Base-by-base conservation (phyloP, 495 filamentous ascomycete genomes). In the Thozetella sp. region DNA sequence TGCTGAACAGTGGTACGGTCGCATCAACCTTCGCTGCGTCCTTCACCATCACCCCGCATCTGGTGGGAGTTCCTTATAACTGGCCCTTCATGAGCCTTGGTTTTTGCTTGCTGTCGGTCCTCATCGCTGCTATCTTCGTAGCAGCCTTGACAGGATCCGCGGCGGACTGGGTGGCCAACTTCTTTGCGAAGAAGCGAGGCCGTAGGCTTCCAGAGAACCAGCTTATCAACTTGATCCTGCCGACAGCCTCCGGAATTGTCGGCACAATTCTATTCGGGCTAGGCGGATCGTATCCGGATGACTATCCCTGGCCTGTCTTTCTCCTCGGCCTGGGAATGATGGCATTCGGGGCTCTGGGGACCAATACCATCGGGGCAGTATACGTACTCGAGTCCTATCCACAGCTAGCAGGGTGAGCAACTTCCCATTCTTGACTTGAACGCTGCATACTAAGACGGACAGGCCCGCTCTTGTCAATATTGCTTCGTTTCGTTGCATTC, bases 1-100 rank as follows among this genome's bases (percentile, higher is more conserved):
- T 48, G 43, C 43, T 48, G 11, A 48, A 48, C 43, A 48, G 43
- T 20, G 43, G 10, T n/a, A 48, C n/a, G 43, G n/a, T 48, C n/a
- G 43, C 43, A 11, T 11, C 43, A 4, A 48, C 43, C 9, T 48
- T 48, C 43, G 43, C 43, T 11, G 43, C 43, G 10, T 11, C 43
- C n/a, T 48, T 48, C n/a, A 48, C 43, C n/a, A 48, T 48, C 43
- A 48, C 43, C n/a, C 43, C 43, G n/a, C 43, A 48, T 48, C 43
- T 48, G 3, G 10, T 48, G 9, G 43, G 11, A 4, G 9, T 20
- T 48, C 43, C 43, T n/a, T 48, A 48, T n/a, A 48, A 48, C 43
- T 48, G 43, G 43, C n/a, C 43, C 43, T 48, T 48, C n/a, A 4
- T 48, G 11, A 48, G 20, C n/a, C 43, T 48, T 10, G 43, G 43